Conservation (phyloP, 2,329 filamentous ascomycete species). For the Paramyrothecium roridum region DNA sequence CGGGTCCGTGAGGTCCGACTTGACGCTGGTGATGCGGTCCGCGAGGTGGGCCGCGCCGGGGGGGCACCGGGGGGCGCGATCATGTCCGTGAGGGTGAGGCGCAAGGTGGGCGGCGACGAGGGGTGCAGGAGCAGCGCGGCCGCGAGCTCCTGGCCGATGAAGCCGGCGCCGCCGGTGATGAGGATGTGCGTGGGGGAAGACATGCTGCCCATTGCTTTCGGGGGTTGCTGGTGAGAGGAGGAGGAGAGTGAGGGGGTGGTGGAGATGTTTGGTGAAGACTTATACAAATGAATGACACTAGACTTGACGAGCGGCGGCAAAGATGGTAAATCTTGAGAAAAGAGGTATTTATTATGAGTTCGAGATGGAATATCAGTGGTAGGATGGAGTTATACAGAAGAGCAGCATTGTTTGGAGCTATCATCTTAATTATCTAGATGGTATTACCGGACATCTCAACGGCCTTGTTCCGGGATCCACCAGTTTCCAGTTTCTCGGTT, state of each 20-base stretch:
- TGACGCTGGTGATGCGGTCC: constrained; percentile 17
- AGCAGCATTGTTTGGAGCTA: background rate
- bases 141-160: constrained; percentile 61
- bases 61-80: constrained; percentile 48
- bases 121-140: constrained; percentile 42
- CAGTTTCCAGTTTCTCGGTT: no score
- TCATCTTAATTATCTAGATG: background rate
- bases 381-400: background rate
- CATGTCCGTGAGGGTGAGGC: constrained; percentile 56
- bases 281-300: no score
- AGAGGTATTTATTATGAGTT: no score
- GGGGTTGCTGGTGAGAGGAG: no score
- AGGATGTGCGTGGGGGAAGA: constrained; percentile 36
- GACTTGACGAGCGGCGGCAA: no score
- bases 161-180: constrained; percentile 63
- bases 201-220: background rate
- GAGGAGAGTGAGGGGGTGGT: background rate
- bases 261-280: background rate
- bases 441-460: background rate
- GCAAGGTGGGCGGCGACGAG: constrained; percentile 27
- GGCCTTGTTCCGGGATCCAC: background rate
- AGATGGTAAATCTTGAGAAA: no score
- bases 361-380: background rate
- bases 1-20: constrained; percentile 18
- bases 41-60: constrained; percentile 22